Conservation (phyloP, 176 grass and related monocot species). For the Lolium perenne region DNA sequence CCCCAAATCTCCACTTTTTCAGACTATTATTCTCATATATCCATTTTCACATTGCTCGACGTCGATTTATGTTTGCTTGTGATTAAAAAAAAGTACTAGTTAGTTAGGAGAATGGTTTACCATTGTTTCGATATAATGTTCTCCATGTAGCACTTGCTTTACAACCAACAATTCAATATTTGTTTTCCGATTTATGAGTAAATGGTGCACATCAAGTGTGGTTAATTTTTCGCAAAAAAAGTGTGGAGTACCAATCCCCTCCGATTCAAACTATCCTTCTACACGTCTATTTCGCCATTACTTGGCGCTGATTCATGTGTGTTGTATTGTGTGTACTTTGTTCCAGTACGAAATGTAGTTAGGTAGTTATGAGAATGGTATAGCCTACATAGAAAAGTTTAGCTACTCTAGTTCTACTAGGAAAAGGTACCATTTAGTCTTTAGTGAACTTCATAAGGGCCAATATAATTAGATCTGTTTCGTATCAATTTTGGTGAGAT, state of each 20-base stretch:
- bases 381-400: neutral
- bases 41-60: neutral
- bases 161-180: neutral
- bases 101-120: neutral
- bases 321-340: neutral
- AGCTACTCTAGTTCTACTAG: neutral
- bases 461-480: too few species aligned
- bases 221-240: neutral
- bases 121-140: neutral
- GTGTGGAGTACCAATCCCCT: too few species aligned
- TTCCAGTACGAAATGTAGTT: neutral
- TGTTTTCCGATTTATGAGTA: neutral
- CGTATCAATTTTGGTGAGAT: too few species aligned
- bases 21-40: neutral
- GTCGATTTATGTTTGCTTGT: neutral
- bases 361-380: neutral
- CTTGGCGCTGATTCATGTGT: neutral
- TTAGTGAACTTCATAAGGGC: too few species aligned
- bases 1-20: neutral
- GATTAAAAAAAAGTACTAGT: too few species aligned
- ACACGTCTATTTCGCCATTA: neutral
- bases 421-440: neutral
- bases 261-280: neutral
- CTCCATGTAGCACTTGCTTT: neutral
- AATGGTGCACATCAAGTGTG: neutral